Evolutionary conservation across 306 rosid species (phyloP), one percentile per base, ranked within the genome.

Genomic region (Dryas alaskensis): DNA sequence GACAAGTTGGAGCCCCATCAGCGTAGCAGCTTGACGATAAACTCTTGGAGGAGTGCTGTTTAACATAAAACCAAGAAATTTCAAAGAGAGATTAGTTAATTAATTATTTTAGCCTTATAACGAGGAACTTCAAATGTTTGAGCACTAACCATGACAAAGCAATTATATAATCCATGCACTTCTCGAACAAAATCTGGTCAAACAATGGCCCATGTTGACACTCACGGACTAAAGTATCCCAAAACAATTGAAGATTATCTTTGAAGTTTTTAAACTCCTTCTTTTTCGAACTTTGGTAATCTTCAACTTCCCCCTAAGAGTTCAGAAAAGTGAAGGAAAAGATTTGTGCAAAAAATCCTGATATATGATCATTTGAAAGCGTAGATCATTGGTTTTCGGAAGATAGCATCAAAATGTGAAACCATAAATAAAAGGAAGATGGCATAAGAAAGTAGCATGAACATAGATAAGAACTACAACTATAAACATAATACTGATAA

Each of bases 11-110:
- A 94, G 98, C 46, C 98, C 98, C 90, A 89, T 86, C 86, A 88
- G 48, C 5, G 98, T 78, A 73, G 98, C 98, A 78, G 87, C 89
- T 86, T 89, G 98, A 50, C 98, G 98, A 79, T 89, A 94, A 81
- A 91, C 88, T 85, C 98, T 88, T 71, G 98, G 98, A 77, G 97
- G 98, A 83, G 98, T 94, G 86, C 98, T 94, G 85, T 66, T 60
- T 73, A 72, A 73, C 63, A 74, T 76, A 78, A 74, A 57, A 74
- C 19, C 63, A 76, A 62, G 44, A 49, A 55, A 66, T 12, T 52
- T 71, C 46, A 69, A 39, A 55, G 10, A 72, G 12, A 53, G 49
- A 7, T 43, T 25, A 82, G 84, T 76, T 60, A 73, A 12, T 43
- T 71, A 17, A 40, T 66, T 53, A 45, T 51, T 45, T 50, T 66